A percentile compares a stretch with the other conserved stretches of the same genome.
Evolutionary conservation across 2,329 filamentous ascomycete species (phyloP).

Genomic region (Trichophyton equinum): DNA sequence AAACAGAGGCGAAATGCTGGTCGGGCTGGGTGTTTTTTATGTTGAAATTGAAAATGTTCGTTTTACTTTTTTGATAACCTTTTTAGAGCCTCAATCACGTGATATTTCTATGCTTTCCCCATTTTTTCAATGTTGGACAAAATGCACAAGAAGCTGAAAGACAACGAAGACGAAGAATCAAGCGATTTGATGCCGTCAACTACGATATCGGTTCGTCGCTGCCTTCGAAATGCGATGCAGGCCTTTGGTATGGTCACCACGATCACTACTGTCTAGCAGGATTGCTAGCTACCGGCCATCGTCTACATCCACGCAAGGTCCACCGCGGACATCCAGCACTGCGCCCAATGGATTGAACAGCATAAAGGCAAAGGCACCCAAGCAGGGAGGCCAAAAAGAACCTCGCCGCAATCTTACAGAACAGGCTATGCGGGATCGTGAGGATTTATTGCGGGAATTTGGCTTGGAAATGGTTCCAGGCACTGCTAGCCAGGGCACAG

Average conservation of each 20-base stretch:
- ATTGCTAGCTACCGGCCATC: background rate
- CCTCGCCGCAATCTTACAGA: background rate
- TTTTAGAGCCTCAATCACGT: no score
- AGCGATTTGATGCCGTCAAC: background rate
- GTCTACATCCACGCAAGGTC: background rate
- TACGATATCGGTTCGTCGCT: background rate
- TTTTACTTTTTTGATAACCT: no score
- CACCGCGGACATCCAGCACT: background rate
- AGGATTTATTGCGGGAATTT: constrained; percentile 11
- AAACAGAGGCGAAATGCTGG: no score
- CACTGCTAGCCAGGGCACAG: constrained; percentile 6
- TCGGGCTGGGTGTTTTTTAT: no score
- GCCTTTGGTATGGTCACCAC: background rate
- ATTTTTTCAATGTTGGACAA: no score
- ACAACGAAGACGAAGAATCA: background rate
- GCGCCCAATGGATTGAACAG: background rate
- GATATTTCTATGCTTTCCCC: no score
- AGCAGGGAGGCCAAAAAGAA: background rate
- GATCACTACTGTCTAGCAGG: background rate
- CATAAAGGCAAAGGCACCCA: background rate
- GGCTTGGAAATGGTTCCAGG: constrained; percentile 14
- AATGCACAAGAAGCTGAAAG: no score
- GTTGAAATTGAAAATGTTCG: no score
- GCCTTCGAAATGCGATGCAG: background rate
- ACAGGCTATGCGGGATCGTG: background rate